These are phyloP conservation scores for Botryotinia convoluta DNA, from an alignment of 2,329 filamentous ascomycete species.

Conservation along the genomic window DNA sequence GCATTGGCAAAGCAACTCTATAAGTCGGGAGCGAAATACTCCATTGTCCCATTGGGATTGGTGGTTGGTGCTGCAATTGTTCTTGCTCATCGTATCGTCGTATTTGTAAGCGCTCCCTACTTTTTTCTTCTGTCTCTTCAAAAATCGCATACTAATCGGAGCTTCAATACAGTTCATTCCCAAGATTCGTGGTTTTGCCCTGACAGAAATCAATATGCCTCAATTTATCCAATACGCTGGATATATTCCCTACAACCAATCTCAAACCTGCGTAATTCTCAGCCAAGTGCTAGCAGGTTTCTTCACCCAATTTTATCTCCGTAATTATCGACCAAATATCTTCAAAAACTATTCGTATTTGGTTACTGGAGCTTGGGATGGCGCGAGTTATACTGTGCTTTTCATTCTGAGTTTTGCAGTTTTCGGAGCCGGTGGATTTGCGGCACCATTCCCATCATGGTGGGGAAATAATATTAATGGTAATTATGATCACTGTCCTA, in stretches of 20 bases:
- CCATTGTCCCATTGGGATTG: constrained; percentile 51
- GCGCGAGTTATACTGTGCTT: constrained; percentile 42
- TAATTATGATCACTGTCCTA: constrained; percentile 34
- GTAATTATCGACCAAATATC: constrained; percentile 39
- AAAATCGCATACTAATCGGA: constrained; percentile 16
- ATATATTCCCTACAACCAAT: constrained; percentile 53
- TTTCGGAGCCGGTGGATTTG: constrained; percentile 44
- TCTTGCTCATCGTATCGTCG: constrained; percentile 45
- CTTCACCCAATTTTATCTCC: constrained; percentile 43
- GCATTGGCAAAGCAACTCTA: constrained; percentile 55
- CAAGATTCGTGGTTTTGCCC: constrained; percentile 44
- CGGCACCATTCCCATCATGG: constrained; percentile 36
- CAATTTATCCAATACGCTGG: constrained; percentile 55
- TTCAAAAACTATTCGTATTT: constrained; percentile 46
- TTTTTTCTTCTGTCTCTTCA: neutral
- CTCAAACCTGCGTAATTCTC: constrained; percentile 54
- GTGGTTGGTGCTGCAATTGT: constrained; percentile 48
- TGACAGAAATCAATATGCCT: constrained; percentile 49
- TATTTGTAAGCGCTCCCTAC: constrained; percentile 38
- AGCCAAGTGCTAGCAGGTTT: constrained; percentile 47
- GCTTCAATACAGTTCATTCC: constrained; percentile 44
- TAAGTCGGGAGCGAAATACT: constrained; percentile 44
- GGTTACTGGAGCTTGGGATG: constrained; percentile 42
- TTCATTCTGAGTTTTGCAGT: constrained; percentile 46
- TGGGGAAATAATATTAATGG: constrained; percentile 28